phyloP scores from a whole-genome alignment of 148 eudicot species.

The Silene uniflora region DNA sequence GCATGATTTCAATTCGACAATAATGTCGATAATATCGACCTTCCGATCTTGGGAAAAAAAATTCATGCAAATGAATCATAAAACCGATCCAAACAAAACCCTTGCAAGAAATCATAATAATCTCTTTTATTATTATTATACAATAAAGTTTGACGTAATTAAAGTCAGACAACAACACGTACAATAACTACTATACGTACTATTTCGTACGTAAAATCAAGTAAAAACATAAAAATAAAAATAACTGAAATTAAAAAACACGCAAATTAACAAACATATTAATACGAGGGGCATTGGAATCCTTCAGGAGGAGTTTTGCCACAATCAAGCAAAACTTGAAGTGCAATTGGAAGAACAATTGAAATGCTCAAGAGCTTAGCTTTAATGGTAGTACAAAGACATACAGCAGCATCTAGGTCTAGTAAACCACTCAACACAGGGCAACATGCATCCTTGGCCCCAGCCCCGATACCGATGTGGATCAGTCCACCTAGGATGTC shows the following conservation, averaged over 20 bases:
- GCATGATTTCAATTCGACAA: no score
- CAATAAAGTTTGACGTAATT: neutral
- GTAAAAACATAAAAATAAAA: neutral
- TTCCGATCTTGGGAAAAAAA: neutral
- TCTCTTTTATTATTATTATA: slow-evolving; percentile 4
- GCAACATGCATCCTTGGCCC: slow-evolving; percentile 51
- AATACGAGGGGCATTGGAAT: slow-evolving; percentile 48
- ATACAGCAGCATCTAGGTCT: slow-evolving; percentile 63
- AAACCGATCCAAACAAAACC: neutral
- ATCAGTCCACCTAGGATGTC: slow-evolving; percentile 62
- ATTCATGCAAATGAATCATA: neutral
- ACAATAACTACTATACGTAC: neutral
- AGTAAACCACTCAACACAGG: slow-evolving; percentile 56
- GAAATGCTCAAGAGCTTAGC: slow-evolving; percentile 51
- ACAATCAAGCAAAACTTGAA: slow-evolving; percentile 52
- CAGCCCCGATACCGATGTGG: slow-evolving; percentile 56
- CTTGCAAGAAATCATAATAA: neutral
- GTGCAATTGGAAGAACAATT: slow-evolving; percentile 60
- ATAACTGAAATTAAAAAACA: neutral
- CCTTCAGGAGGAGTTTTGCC: slow-evolving; percentile 62
- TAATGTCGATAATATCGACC: neutral
- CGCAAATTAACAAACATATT: neutral
- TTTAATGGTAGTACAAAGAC: slow-evolving; percentile 66
- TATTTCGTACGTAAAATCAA: neutral
- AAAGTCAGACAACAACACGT: slow-evolving; percentile 6